Evolutionary conservation across 805 yeast genomes (phyloP).

Genomic region (Pichia pseudocactophila): DNA sequence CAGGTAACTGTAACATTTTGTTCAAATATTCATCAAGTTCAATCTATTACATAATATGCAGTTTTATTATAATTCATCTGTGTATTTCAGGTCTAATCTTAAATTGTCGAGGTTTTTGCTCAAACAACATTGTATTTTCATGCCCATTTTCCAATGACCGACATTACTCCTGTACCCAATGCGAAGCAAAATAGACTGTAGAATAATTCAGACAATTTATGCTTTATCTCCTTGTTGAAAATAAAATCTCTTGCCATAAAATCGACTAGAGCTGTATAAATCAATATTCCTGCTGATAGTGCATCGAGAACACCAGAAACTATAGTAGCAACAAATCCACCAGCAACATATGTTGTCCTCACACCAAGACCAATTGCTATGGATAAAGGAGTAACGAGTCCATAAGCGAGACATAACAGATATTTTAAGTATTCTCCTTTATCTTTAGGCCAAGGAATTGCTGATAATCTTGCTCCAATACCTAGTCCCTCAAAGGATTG

Average conservation of each 20-base stretch:
- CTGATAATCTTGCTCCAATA: conserved; percentile 64
- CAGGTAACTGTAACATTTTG: too few species aligned
- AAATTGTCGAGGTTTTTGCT: too few species aligned
- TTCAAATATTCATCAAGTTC: too few species aligned
- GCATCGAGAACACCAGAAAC: conserved; percentile 66
- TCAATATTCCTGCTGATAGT: conserved; percentile 62
- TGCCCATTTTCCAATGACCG: conserved; percentile 66
- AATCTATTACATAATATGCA: too few species aligned
- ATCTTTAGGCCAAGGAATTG: conserved; percentile 32
- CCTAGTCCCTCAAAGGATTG: conserved; percentile 82
- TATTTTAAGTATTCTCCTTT: conserved; percentile 24
- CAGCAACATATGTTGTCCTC: conserved; percentile 47
- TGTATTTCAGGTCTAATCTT: too few species aligned
- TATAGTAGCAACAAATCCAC: conserved; percentile 44
- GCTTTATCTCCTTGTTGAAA: conserved; percentile 48
- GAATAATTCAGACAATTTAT: conserved; percentile 38
- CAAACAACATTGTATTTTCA: too few species aligned
- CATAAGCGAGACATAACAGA: conserved; percentile 44
- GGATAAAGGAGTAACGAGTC: conserved; percentile 60
- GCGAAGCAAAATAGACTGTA: conserved; percentile 41
- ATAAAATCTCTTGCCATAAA: conserved; percentile 67
- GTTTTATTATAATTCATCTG: too few species aligned
- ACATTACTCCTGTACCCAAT: conserved; percentile 62
- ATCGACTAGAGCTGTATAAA: conserved; percentile 69
- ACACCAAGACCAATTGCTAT: conserved; percentile 71